Evolutionary conservation across 2,329 filamentous ascomycete genomes (phyloP).

Genomic region (Neoarthrinium moseri): DNA sequence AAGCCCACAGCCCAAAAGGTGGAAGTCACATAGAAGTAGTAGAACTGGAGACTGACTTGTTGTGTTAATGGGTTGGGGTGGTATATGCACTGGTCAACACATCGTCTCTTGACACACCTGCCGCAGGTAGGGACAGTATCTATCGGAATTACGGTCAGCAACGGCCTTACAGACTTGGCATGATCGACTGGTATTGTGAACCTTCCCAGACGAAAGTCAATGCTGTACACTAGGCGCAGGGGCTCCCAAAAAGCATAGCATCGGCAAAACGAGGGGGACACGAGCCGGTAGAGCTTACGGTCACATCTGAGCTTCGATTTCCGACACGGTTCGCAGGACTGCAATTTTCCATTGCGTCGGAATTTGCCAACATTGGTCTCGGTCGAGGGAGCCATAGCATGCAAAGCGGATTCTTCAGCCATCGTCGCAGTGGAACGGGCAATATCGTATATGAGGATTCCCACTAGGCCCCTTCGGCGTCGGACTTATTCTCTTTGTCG

Average conservation of each 20-base stretch:
- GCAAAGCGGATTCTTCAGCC: too few species aligned
- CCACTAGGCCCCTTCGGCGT: too few species aligned
- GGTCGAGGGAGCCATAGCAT: too few species aligned
- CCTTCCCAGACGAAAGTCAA: not conserved
- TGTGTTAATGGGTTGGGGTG: constrained; percentile 8
- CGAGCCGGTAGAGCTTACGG: not conserved
- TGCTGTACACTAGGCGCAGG: too few species aligned
- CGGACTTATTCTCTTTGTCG: too few species aligned
- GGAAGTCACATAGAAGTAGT: too few species aligned
- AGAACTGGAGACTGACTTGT: constrained; percentile 7
- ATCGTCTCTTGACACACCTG: constrained; percentile 6
- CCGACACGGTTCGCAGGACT: constrained; percentile 7
- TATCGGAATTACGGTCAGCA: constrained; percentile 6
- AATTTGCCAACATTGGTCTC: constrained; percentile 7
- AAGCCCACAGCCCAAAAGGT: too few species aligned
- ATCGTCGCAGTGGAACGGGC: too few species aligned
- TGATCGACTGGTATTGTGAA: not conserved
- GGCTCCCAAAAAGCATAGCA: not conserved
- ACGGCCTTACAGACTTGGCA: not conserved
- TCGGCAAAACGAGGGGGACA: not conserved
- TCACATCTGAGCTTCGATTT: constrained; percentile 8
- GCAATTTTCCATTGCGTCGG: constrained; percentile 9
- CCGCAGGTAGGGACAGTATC: constrained; percentile 9
- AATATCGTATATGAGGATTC: too few species aligned
- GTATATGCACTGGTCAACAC: constrained; percentile 6